Evolutionary conservation across 1,284 basidiomycete species (phyloP), one percentile per base, ranked within the genome.

Genomic region (Tetrapyrgos nigripes): DNA sequence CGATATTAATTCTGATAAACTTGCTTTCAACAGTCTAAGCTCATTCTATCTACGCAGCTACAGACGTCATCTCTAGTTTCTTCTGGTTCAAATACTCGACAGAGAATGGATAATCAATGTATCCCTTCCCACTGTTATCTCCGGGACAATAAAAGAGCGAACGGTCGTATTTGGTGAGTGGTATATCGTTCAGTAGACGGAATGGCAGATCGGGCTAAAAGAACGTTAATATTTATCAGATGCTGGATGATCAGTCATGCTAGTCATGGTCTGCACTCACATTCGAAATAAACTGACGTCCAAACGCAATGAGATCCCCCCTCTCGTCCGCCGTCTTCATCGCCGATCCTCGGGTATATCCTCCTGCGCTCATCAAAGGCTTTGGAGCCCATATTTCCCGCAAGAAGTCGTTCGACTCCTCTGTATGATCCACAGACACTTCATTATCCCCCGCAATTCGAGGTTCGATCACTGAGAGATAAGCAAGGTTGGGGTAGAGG

Each of bases 281-380:
- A 58, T 79, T 79, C 4, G 75, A 70, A 57, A 83, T 82, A 64
- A 78, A 85, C 60, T 67, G 69, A 23, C 83, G 67, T 4, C 83
- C 83, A 58, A 81, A 78, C 0, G 74, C 79, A 50, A 82, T 68
- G 27, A 79, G 14, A 61, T 76, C 62, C 17, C 62, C 68, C 60
- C 70, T 60, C 69, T 69, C 47, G 64, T 70, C 66, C 3, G 70
- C 68, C 8, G 47, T 52, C 45, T 65, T 45, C 11, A 66, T 53
- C 5, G 65, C 71, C 6, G 21, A 61, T 24, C 65, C 65, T 11
- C 63, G 40, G 4, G 54, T 65, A 56, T 63, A 68, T 29, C 77
- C 79, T 13, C 77, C 78, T 9, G 75, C 75, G 11, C 66, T 60
- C 26, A 81, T 67, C 59, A 77, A 75, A 19, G 56, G 45, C 55